Base-by-base conservation (phyloP, 139 green algal genomes). In the Micractinium sp. region DNA sequence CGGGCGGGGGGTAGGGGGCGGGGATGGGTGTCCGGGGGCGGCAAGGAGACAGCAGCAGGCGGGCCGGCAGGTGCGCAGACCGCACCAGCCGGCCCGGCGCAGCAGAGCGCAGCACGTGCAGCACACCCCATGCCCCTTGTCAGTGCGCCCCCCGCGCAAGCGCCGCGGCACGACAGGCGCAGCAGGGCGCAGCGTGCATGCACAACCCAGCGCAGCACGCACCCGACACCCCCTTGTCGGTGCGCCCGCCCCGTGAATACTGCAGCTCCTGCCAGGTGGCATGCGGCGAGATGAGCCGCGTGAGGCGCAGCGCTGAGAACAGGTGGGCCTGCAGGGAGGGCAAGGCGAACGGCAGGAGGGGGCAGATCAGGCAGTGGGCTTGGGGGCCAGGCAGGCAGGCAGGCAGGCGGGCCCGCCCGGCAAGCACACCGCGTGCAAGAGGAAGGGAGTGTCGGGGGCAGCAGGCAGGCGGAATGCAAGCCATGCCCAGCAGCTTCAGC, bases 161-260 rank as follows among this genome's bases (percentile, higher is more conserved):
- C 33, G 60, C 29, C 19, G 61, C 56, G n/a, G n/a, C n/a, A n/a
- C n/a, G n/a, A n/a, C n/a, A n/a, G 61, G 14, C 4, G 0, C n/a
- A 9, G 81, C 81, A 75, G 31, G 1, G 22, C 66, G 61, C 20
- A 33, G 19, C 53, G 25, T 0, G 12, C n/a, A n/a, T n/a, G n/a
- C n/a, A n/a, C n/a, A n/a, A n/a, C n/a, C n/a, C n/a, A n/a, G n/a
- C 31, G 23, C 67, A 75, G 19, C 75, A 36, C 53, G 1, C 53
- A 85, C 53, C 96, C 31, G 93, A 97, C n/a, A 98, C 96, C 22
- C 96, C 95, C 81, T 93, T 95, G 92, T 98, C 96, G 19, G 96
- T 98, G 31, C 96, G 92, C 18, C 96, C 96, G 82, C 95, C 97
- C 9, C 96, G 87, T 14, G 93, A 96, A 86, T 98, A 99, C 3